Evolutionary conservation across 495 filamentous ascomycete species (phyloP), one percentile per base, ranked within the genome.

Genomic region (Aspergillus olivimuriae): DNA sequence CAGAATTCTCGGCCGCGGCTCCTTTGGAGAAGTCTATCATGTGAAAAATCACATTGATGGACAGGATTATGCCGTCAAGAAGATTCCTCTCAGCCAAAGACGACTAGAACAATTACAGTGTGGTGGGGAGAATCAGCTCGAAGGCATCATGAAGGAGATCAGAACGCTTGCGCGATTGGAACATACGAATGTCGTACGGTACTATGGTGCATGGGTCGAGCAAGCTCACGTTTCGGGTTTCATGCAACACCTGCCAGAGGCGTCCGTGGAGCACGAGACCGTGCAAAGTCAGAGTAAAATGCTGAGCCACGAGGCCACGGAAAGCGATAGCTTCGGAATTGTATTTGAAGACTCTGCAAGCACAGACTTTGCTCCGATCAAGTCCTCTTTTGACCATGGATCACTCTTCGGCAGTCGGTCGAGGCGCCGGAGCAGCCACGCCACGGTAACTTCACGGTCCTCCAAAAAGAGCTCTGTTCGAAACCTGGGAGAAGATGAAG

Each of bases 181-280:
- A 32, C 74, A 78, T 52, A 55, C 58, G 9, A 75, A 77, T 50
- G 66, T 78, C 39, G 74, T 78, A 32, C 65, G 74, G 14, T 78
- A 78, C 48, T 78, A 69, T 39, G 61, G 63, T 6, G 70, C 72
- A 22, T 78, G 74, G 74, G 59, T 74, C 8, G 74, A 77, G 47
- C 63, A 71, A 35, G 63, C 57, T 4, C 63, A 71, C 30, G 43
- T 63, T 17, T 43, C 58, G 19, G 42, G 36, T 12, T 41, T 47
- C 8, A 34, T 52, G 7, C 46, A 43, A 8, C 41, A 40, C 17
- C n/a, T 11, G 45, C 31, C 41, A 57, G 34, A 47, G 57, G 34
- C 19, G 30, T 50, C 22, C 46, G 56, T 34, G 34, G 43, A 39
- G 51, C 44, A 20, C 50, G 35, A 39, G 35, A 48, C 46, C 26